These are phyloP conservation scores for Cucurbita moschata DNA, from an alignment of 306 rosid species.

Conservation along the genomic window DNA sequence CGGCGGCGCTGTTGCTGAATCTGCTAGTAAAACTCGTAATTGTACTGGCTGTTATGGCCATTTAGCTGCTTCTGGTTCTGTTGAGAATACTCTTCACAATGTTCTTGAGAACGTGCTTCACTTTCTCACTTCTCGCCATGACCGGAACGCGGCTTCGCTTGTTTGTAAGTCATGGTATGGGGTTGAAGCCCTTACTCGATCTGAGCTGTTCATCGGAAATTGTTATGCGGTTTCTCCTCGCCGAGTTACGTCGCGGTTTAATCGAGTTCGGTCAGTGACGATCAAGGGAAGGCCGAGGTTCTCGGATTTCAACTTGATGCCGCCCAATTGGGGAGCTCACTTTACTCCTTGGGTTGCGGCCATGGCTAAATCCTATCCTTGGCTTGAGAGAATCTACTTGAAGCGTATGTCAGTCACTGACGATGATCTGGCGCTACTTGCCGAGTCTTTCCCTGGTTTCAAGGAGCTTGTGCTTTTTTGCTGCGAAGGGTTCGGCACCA, in stretches of 20 bases:
- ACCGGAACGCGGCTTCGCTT: slow-evolving; percentile 93
- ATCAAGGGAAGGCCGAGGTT: slow-evolving; percentile 84
- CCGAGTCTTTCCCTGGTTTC: slow-evolving; percentile 37
- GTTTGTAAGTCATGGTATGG: slow-evolving; percentile 88
- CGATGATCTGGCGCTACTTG: slow-evolving; percentile 38
- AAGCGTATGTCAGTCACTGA: slow-evolving; percentile 69
- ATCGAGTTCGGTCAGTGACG: slow-evolving; percentile 33
- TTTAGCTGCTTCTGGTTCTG: slow-evolving; percentile 13
- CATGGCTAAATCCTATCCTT: slow-evolving; percentile 57
- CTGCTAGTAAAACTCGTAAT: slow-evolving; percentile 37
- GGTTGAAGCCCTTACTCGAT: slow-evolving; percentile 75
- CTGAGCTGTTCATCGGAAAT: slow-evolving; percentile 75
- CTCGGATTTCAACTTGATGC: slow-evolving; percentile 82
- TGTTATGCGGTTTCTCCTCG: slow-evolving; percentile 59
- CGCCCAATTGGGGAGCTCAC: slow-evolving; percentile 66
- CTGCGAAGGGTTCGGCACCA: slow-evolving; percentile 66
- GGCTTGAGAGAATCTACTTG: slow-evolving; percentile 63
- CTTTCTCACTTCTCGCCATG: slow-evolving; percentile 59
- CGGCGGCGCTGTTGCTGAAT: slow-evolving; percentile 21
- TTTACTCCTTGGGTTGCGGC: slow-evolving; percentile 54
- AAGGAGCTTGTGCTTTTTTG: slow-evolving; percentile 66
- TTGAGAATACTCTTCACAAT: slow-evolving; percentile 78
- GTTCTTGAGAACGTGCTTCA: slow-evolving; percentile 88
- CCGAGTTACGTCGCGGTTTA: slow-evolving; percentile 48
- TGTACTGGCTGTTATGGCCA: slow-evolving; percentile 14